These are phyloP conservation scores for Amaranthus tricolor DNA, from an alignment of 179 eudicot species.

Conservation along the genomic window DNA sequence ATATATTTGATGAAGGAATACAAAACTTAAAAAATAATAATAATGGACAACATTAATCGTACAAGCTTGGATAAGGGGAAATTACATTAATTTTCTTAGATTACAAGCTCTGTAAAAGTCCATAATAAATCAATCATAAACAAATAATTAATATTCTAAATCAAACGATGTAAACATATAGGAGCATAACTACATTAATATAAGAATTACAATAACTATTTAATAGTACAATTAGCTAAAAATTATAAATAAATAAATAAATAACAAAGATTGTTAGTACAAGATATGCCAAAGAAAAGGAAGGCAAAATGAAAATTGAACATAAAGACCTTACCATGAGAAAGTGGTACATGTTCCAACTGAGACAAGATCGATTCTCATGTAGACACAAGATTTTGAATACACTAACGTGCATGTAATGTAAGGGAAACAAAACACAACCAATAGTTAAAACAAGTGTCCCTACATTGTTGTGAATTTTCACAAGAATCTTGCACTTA, in stretches of 20 bases:
- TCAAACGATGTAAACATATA: slow-evolving; percentile 9
- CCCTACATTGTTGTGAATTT: neutral
- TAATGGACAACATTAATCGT: too few relatives aligned
- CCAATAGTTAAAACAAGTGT: neutral
- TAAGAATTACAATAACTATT: neutral
- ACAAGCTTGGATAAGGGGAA: neutral
- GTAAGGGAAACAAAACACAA: too few relatives aligned
- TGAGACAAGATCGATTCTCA: too few relatives aligned
- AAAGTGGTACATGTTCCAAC: too few relatives aligned
- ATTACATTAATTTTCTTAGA: neutral
- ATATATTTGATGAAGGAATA: too few relatives aligned
- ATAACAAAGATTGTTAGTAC: too few relatives aligned
- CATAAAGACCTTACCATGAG: too few relatives aligned
- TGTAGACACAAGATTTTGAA: too few relatives aligned
- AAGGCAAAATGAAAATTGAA: too few relatives aligned
- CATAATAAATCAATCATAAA: slow-evolving; percentile 4
- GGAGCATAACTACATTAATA: slow-evolving; percentile 8
- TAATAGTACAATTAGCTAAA: slow-evolving; percentile 5
- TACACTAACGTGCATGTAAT: too few relatives aligned
- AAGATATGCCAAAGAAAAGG: too few relatives aligned
- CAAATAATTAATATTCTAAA: neutral
- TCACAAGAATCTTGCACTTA: slow-evolving; percentile 13
- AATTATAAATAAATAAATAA: neutral
- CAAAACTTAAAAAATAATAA: too few relatives aligned
- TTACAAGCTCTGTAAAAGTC: neutral